Evolutionary conservation across 2,329 filamentous ascomycete genomes (phyloP).

Genomic region (Periglandula ipomoeae): DNA sequence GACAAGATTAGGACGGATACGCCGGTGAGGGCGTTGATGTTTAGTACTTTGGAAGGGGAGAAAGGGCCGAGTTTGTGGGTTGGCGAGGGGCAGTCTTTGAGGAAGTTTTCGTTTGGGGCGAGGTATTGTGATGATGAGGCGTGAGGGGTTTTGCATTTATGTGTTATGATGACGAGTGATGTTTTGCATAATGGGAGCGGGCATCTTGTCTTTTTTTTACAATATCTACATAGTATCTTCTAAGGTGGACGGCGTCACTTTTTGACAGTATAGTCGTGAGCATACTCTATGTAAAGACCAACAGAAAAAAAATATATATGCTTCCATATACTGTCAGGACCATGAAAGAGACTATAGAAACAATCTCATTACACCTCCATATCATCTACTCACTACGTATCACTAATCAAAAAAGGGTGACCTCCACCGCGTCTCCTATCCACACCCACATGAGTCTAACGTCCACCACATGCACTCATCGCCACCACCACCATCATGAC

Average conservation of each 20-base stretch:
- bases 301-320: too few relatives aligned
- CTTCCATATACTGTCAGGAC: too few relatives aligned
- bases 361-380: too few relatives aligned
- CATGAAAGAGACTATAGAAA: too few relatives aligned
- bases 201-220: neutral
- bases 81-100: conserved; percentile 26
- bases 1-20: conserved; percentile 14
- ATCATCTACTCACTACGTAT: too few relatives aligned
- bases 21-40: conserved; percentile 35
- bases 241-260: too few relatives aligned
- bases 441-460: too few relatives aligned
- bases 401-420: too few relatives aligned
- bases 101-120: conserved; percentile 35
- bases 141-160: conserved; percentile 11
- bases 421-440: too few relatives aligned
- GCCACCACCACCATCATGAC: neutral
- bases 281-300: too few relatives aligned
- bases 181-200: neutral
- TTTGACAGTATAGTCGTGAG: too few relatives aligned
- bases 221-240: too few relatives aligned
- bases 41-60: conserved; percentile 36
- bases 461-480: conserved; percentile 1
- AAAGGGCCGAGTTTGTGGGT: conserved; percentile 37
- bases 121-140: conserved; percentile 24
- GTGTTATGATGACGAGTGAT: neutral